Base-by-base conservation (phyloP, 1,284 basidiomycete genomes). In the Rhodotorula sp. region DNA sequence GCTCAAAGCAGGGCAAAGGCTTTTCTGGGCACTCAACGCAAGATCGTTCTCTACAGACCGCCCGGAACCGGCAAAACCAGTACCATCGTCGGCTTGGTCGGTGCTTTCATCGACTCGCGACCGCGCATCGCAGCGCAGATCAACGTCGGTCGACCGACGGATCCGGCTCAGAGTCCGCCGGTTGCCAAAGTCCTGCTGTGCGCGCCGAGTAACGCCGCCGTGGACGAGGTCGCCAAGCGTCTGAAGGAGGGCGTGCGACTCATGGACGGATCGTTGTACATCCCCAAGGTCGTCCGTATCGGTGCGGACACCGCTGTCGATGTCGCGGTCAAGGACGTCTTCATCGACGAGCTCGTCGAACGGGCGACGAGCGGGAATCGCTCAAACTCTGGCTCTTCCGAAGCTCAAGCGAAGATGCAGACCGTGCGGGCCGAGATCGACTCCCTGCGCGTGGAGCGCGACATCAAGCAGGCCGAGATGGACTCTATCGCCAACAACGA, bases 61-160 rank as follows among this genome's bases (percentile, higher is more conserved):
- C 97, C 97, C 1, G 97, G 97, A 75, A 99, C 97, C 0, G 97
- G 97, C 56, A 99, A 99, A 83, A 99, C 97, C 16, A 97, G 93
- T 63, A 99, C 97, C 0, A 99, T 99, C 75, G 92, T 93, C 78
- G 93, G 92, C 26, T 85, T 99, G n/a, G 90, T 97, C 3, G 90
- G 92, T 54, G 87, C 90, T 12, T 94, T 91, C 79, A 56, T 77
- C 62, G 76, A 77, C 81, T 96, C 65, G n/a, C 68, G 71, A 6
- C 65, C 72, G 16, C 70, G 73, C 47, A 62, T 63, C 29, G 69
- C 76, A 10, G 64, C 62, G 3, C 70, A 69, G n/a, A 68, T 75
- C 70, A 47, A 31, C 26, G 70, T 68, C 29, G 74, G 74, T 56
- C 58, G 66, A 12, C 59, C 68, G 16, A 69, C 73, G 46, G 43